Percentiles rank a stretch among this genome's conserved stretches.
phyloP scores from a whole-genome alignment of 495 filamentous ascomycete genomes.

The Immersiella caudata region DNA sequence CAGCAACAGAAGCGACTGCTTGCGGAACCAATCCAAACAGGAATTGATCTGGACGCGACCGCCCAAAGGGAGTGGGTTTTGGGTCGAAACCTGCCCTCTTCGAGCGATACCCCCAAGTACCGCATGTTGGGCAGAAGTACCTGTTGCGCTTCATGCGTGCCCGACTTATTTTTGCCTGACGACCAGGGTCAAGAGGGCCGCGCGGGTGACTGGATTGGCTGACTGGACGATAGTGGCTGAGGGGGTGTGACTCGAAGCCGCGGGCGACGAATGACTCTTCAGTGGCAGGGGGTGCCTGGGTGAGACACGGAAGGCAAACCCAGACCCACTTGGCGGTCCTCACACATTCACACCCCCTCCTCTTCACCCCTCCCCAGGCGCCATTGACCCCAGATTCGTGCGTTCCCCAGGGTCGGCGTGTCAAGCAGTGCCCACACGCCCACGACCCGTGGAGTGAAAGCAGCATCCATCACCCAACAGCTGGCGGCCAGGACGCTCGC shows the following conservation, averaged over 20 bases:
- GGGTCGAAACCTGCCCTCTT: constrained; percentile 13
- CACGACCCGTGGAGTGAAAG: constrained; percentile 15
- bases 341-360: neutral
- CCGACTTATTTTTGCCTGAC: constrained; percentile 32
- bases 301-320: constrained; percentile 16
- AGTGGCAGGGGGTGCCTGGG: constrained; percentile 13
- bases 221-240: constrained; percentile 14
- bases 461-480: constrained; percentile 9
- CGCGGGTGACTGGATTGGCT: constrained; percentile 18
- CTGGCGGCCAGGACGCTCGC: constrained; percentile 15
- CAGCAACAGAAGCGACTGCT: constrained; percentile 5
- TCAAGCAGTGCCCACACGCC: constrained; percentile 12
- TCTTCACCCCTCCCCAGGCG: neutral
- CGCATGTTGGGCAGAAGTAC: constrained; percentile 34
- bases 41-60: neutral
- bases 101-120: constrained; percentile 25
- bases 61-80: neutral
- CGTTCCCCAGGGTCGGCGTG: constrained; percentile 18
- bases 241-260: constrained; percentile 31
- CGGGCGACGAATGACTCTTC: constrained; percentile 33
- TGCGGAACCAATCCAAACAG: constrained; percentile 15
- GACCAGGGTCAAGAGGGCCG: neutral
- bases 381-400: constrained; percentile 32
- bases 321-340: constrained; percentile 7
- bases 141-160: constrained; percentile 19